Evolutionary conservation across 257 asterid genomes (phyloP), one percentile per base, ranked within the genome.

Genomic region (Prunella vulgaris): DNA sequence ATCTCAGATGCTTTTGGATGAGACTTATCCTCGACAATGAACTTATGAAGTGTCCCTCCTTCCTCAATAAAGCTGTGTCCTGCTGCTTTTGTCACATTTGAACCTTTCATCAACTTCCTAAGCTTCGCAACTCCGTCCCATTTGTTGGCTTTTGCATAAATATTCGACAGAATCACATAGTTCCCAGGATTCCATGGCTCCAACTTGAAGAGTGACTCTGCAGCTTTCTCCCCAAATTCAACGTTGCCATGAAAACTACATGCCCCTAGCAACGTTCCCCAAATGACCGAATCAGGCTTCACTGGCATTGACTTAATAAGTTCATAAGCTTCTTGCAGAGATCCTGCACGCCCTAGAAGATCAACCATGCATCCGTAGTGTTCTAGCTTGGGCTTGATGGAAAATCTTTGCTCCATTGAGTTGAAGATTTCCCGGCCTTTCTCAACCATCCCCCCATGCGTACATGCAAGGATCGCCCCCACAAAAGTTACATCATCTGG

Each of bases 401-500:
- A 68, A 38, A 66, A 86, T 9, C 22, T 71, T 64, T 24, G 57
- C 59, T 72, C 83, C 92, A 90, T 86, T 46, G 75, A 75, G 18
- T 77, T 77, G 83, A 87, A 80, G 71, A 86, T 74, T 71, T 84
- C 80, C 38, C 85, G 46, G 65, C 90, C 95, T 66, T 72, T 73
- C 13, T 70, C 78, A 7, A 91, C 83, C 90, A 87, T 84, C 72
- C 95, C 86, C 69, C 94, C 95, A 59, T 93, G 97, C 7, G 97
- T 87, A 57, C 95, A 88, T 5, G 97, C 97, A 62, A 93, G 85
- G 27, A 90, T 82, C 25, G 85, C 88, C 40, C 92, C 97, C 10
- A 93, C 94, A 12, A 93, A 88, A 20, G 97, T 90, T 69, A 93
- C 94, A 63, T 93, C 92, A 68, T 93, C 98, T 0, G 97, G 97